These are phyloP conservation scores for Reticulomyxa filosa DNA, from an alignment of 78 protist genomes.

Conservation along the genomic window DNA sequence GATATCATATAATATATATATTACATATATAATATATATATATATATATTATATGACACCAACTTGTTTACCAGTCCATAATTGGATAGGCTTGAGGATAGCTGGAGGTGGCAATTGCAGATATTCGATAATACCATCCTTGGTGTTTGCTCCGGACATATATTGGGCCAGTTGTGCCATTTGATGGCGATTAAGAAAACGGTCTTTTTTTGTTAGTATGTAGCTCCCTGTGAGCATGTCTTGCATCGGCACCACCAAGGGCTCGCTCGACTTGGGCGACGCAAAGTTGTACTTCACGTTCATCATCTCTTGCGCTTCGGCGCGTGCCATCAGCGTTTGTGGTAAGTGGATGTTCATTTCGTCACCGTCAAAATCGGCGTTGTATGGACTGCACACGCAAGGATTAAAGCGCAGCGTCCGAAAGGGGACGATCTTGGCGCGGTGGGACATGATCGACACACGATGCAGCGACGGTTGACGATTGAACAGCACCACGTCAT, in stretches of 20 bases:
- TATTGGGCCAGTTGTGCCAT: constrained; percentile 30
- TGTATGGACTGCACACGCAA: constrained; percentile 90
- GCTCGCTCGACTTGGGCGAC: constrained; percentile 91
- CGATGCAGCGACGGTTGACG: constrained; percentile 98
- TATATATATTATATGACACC: background rate
- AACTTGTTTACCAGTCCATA: constrained; percentile 99
- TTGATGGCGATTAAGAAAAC: constrained; percentile 48
- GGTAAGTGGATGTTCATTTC: constrained; percentile 89
- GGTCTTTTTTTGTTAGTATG: constrained; percentile 22
- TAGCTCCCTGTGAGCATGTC: constrained; percentile 42
- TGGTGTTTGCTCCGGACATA: constrained; percentile 25
- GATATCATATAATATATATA: too few species aligned
- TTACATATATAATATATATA: background rate
- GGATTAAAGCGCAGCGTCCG: constrained; percentile 93
- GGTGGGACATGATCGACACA: constrained; percentile 82
- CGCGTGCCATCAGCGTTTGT: constrained; percentile 83
- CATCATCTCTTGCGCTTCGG: constrained; percentile 76
- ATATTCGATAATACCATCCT: constrained; percentile 1
- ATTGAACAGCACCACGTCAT: constrained; percentile 87
- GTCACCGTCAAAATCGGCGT: constrained; percentile 95
- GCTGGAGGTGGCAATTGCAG: constrained; percentile 54
- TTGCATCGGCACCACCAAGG: constrained; percentile 87
- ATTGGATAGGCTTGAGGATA: constrained; percentile 51
- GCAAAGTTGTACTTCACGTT: constrained; percentile 48
- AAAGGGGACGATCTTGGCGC: constrained; percentile 26